phyloP scores from a whole-genome alignment of 2,329 filamentous ascomycete species.

The Incumbomyces lentus region DNA sequence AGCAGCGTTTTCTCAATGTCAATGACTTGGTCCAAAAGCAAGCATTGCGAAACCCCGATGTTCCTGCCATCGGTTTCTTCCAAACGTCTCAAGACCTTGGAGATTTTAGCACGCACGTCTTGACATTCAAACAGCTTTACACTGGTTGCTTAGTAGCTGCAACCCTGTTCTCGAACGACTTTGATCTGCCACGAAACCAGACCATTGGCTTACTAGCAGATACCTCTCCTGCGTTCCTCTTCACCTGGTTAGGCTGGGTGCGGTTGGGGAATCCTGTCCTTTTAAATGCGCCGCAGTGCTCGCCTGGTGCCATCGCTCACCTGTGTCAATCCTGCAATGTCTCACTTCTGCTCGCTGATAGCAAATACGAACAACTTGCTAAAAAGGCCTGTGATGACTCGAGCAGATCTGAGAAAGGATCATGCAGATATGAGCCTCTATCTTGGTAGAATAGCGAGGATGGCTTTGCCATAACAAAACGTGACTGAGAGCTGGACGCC shows the following conservation, averaged over 20 bases:
- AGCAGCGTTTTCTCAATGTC: constrained; percentile 32
- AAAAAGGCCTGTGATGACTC: not conserved
- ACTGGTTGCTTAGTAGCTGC: not conserved
- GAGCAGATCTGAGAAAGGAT: too few relatives aligned
- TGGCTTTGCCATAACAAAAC: constrained; percentile 3
- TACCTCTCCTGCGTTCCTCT: constrained; percentile 48
- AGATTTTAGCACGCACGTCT: constrained; percentile 3
- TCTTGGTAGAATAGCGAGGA: constrained; percentile 8
- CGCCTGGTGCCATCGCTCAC: constrained; percentile 39
- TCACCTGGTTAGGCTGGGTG: constrained; percentile 52
- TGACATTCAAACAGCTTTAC: constrained; percentile 11
- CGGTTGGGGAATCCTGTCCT: constrained; percentile 45
- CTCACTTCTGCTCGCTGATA: constrained; percentile 37
- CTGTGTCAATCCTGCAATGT: constrained; percentile 41
- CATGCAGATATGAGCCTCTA: not conserved
- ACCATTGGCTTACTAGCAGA: constrained; percentile 46
- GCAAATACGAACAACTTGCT: constrained; percentile 16
- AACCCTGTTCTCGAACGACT: not conserved
- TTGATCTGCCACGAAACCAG: constrained; percentile 7
- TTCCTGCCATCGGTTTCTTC: constrained; percentile 42
- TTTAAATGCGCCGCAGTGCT: constrained; percentile 46
- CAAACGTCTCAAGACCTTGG: constrained; percentile 1
- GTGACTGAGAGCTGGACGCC: not conserved
- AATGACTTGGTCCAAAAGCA: constrained; percentile 42
- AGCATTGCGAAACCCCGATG: constrained; percentile 28